phyloP scores from a whole-genome alignment of 225 moss, liverwort and hornwort species.

The Climacium dendroides region DNA sequence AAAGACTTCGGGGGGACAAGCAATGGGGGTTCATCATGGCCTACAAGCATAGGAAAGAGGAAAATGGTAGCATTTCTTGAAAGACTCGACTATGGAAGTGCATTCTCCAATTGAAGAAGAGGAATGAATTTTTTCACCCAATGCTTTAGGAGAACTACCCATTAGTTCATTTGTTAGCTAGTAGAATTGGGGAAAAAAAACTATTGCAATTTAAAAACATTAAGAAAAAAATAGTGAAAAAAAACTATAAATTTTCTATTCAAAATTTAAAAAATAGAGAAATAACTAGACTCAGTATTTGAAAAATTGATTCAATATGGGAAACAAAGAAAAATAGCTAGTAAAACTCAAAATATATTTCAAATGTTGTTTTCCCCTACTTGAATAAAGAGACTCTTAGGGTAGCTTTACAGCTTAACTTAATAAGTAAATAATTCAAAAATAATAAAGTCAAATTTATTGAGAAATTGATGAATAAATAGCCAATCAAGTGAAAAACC shows the following conservation, averaged over 20 bases:
- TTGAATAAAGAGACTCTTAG: not conserved
- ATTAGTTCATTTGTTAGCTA: rapidly evolving
- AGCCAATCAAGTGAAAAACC: not conserved
- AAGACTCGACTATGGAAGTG: not conserved
- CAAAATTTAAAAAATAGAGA: not conserved
- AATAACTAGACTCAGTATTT: not conserved
- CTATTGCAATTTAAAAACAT: rapidly evolving
- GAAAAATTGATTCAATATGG: rapidly evolving
- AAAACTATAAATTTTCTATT: not conserved
- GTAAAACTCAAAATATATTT: not conserved
- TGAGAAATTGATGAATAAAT: not conserved
- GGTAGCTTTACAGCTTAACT: not conserved
- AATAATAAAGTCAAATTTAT: not conserved
- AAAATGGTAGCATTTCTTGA: not conserved
- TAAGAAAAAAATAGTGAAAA: too few species aligned
- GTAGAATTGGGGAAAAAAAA: not conserved
- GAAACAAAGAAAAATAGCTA: not conserved
- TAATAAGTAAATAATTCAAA: not conserved
- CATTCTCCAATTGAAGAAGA: not conserved
- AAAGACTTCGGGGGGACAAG: too few species aligned
- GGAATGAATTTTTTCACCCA: not conserved
- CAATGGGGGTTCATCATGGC: too few species aligned
- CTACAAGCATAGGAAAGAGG: not conserved
- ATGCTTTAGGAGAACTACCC: rapidly evolving
- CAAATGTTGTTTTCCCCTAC: not conserved